Evolutionary conservation across 441 rosid species (phyloP), one percentile per base, ranked within the genome.

Genomic region (Adansonia rubrostipa): DNA sequence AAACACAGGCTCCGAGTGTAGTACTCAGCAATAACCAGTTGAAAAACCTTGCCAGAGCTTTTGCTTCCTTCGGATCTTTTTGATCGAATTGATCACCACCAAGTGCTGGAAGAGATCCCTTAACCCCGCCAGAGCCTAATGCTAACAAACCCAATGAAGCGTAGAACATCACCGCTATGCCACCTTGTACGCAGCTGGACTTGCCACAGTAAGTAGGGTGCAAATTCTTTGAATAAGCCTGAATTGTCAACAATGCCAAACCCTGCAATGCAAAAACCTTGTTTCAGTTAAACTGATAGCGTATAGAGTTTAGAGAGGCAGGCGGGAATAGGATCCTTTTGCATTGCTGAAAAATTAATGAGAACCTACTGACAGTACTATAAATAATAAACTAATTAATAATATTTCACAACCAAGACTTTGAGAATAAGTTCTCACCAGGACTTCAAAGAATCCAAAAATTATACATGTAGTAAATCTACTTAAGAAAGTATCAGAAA

Each of bases 61-160:
- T 79, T 9, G 82, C 91, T 79, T 84, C 89, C 6, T 80, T 57
- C 0, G 90, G 90, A 50, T 89, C 81, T 57, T 80, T 87, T 19
- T 74, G 79, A 51, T 87, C 80, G 53, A 89, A 89, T 33, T 91
- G 95, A 76, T 88, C 93, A 0, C 87, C 91, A 0, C 95, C 91
- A 4, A 88, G 85, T 0, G 95, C 74, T 6, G 89, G 82, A 22
- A 88, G 74, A 53, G 87, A 82, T 6, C 92, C 89, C 42, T 83
- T 85, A 1, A 82, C 80, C 5, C 90, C 91, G 0, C 91, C 95
- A 0, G 81, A 4, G 0, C 90, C 92, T 28, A 88, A 62, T 19
- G 92, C 93, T 22, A 87, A 36, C 72, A 87, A 70, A 7, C 66
- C 54, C 47, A 88, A 74, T 0, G 89, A 80, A 4, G 78, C 63